Base-by-base conservation (phyloP, 2,329 filamentous ascomycete genomes). In the Rhynchosporium agropyri region DNA sequence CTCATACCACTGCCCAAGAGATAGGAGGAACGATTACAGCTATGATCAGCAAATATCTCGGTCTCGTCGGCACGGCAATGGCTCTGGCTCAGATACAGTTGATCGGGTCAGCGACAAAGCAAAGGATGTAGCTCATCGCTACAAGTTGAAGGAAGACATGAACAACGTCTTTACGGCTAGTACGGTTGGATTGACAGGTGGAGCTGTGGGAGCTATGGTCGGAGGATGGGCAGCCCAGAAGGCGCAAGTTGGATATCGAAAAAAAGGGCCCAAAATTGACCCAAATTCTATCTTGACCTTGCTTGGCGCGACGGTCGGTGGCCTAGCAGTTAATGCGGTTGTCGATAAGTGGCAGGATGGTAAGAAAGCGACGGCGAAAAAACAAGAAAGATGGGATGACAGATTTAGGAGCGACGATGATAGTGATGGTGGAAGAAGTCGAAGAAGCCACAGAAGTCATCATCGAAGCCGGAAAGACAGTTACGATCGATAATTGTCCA, bases 221-320 rank as follows among this genome's bases (percentile, higher is more conserved):
- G 71, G 68, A 1, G 71, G 70, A 13, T 72, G 70, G 71, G 70
- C 67, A 3, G 62, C 68, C 6, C 66, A 67, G 2, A 69, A 72
- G 45, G 70, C 68, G 7, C 67, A 69, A 40, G 42, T 63, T 51
- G 61, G 66, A 15, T 66, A 58, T 43, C 63, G 60, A 55, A 66
- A 59, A 56, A 62, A 68, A 28, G 58, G 46, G 31, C 40, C 62
- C 50, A 62, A 58, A 12, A 28, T 60, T 31, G 62, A 61, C 13
- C 50, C 63, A 3, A 67, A 67, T 50, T 45, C 54, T 4, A 10
- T 71, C n/a, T 28, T 67, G 55, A 73, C 68, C 3, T 43, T 72
- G 9, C 45, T 73, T 13, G 71, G 70, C 4, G 71, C 71, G 12
- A 68, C 69, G 3, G 69, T 66, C 10, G 71, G 71, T 6, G 71